Base-by-base conservation (phyloP, 2,329 filamentous ascomycete species). In the Diaporthe vaccinii region DNA sequence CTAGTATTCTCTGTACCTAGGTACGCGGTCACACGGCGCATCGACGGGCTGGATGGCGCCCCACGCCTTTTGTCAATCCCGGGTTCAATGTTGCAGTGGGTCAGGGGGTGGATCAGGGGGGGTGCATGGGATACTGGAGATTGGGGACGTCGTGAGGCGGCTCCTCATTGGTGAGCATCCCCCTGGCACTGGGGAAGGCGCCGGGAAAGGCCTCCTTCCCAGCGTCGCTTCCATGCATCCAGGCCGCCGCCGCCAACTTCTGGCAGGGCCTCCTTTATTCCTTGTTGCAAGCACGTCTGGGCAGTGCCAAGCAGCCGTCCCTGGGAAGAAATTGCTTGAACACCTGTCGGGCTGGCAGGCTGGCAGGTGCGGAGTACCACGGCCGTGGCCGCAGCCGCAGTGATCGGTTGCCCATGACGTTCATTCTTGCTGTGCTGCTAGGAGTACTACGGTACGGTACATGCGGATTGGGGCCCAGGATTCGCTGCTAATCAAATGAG, bases 61-160 rank as follows among this genome's bases (percentile, higher is more conserved):
- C 62, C 62, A 68, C 62, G 62, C 46, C 22, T 39, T 39, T 51
- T 61, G 51, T 51, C 53, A 59, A 51, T 72, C 41, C 41, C 57
- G 55, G 51, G 44, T 14, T 62, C 46, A 73, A 46, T 73, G 71
- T 61, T 58, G 61, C 55, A 61, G 72, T 51, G 74, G 74, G 70
- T 69, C 70, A 73, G 70, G 74, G 74, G 74, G 74, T 67, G 61
- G 70, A 62, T 46, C 61, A 74, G 71, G 59, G 59, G 70, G 14
- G 58, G 46, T 39, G 58, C 61, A 28, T 55, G 74, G 69, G 8
- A 57, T 65, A 34, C 74, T 75, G 74, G 74, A 75, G 69, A 75
- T 73, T 73, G 69, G 58, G 41, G 39, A 73, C 70, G 25, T 51
- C n/a, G 46, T n/a, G 28, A 31, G 31, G 34, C 39, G 39, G 10